Evolutionary conservation across 2,329 filamentous ascomycete genomes (phyloP).

Genomic region (Canariomyces notabilis): DNA sequence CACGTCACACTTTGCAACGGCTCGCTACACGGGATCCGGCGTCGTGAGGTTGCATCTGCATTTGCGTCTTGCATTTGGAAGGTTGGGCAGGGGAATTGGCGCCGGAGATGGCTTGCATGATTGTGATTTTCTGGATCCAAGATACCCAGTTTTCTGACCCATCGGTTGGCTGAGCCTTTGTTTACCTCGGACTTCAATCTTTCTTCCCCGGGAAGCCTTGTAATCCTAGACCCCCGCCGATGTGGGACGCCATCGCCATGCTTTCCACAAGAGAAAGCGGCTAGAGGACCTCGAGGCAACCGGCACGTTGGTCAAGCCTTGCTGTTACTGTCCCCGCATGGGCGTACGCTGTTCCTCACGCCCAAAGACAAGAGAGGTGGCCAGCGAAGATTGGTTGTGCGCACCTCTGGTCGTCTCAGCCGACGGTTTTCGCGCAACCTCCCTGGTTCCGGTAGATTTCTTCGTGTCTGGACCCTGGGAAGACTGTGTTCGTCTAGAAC

Average conservation of each 20-base stretch:
- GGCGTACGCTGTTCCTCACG: neutral
- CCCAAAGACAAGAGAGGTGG: neutral
- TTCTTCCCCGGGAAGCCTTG: neutral
- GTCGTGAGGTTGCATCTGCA: constrained; percentile 13
- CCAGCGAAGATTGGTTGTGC: too few species aligned
- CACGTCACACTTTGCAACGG: constrained; percentile 10
- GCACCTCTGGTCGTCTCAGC: too few species aligned
- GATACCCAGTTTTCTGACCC: neutral
- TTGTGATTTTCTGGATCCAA: neutral
- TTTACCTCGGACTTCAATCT: constrained; percentile 6
- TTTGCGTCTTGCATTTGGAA: constrained; percentile 5
- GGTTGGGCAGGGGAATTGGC: constrained; percentile 7
- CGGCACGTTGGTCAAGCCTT: neutral
- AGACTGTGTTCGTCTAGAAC: neutral
- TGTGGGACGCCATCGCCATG: neutral
- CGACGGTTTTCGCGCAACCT: too few species aligned
- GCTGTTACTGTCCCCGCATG: neutral
- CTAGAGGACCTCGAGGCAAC: neutral
- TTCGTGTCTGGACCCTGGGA: constrained; percentile 4
- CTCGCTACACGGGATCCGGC: constrained; percentile 10
- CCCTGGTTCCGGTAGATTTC: neutral
- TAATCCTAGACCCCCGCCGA: neutral
- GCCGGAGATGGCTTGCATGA: constrained; percentile 11
- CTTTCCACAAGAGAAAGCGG: neutral
- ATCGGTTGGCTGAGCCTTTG: constrained; percentile 5